Evolutionary conservation across 768 basidiomycete genomes (phyloP).

Genomic region (Boletus coccyginus): DNA sequence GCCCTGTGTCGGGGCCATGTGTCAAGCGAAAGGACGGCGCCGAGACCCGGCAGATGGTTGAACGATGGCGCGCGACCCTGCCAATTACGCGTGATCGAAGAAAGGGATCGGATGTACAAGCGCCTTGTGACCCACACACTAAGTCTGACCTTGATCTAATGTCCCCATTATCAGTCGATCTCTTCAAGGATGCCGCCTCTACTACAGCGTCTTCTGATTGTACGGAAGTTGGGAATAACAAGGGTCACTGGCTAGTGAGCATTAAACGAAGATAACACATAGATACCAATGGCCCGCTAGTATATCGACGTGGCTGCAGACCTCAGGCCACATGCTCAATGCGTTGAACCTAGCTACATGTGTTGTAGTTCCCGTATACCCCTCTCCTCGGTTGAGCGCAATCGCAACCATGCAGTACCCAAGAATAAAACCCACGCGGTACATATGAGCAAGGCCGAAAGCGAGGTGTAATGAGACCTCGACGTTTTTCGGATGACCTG

Average conservation of each 20-base stretch:
- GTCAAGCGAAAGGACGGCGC: constrained; percentile 21
- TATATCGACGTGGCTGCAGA: not conserved
- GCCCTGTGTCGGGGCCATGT: constrained; percentile 9
- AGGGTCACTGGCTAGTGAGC: constrained; percentile 33
- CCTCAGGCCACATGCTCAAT: not conserved
- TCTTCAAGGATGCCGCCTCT: constrained; percentile 25
- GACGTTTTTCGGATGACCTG: constrained; percentile 36
- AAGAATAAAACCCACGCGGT: constrained; percentile 65
- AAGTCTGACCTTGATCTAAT: constrained; percentile 8
- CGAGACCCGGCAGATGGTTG: constrained; percentile 30
- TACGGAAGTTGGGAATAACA: constrained; percentile 30
- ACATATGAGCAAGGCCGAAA: constrained; percentile 43
- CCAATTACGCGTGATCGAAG: constrained; percentile 14
- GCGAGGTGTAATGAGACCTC: constrained; percentile 52
- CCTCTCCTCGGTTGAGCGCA: constrained; percentile 44
- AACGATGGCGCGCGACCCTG: constrained; percentile 30
- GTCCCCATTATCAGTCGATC: constrained; percentile 21
- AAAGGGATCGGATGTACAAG: constrained; percentile 10
- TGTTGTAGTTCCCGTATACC: not conserved
- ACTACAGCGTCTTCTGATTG: constrained; percentile 31
- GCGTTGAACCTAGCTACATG: not conserved
- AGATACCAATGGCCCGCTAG: not conserved
- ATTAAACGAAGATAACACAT: constrained; percentile 18
- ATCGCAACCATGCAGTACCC: constrained; percentile 54
- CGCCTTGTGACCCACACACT: not conserved